Evolutionary conservation across 1,139 yeast genomes (phyloP), one percentile per base, ranked within the genome.

Genomic region (Saccharomyces hybrid): DNA sequence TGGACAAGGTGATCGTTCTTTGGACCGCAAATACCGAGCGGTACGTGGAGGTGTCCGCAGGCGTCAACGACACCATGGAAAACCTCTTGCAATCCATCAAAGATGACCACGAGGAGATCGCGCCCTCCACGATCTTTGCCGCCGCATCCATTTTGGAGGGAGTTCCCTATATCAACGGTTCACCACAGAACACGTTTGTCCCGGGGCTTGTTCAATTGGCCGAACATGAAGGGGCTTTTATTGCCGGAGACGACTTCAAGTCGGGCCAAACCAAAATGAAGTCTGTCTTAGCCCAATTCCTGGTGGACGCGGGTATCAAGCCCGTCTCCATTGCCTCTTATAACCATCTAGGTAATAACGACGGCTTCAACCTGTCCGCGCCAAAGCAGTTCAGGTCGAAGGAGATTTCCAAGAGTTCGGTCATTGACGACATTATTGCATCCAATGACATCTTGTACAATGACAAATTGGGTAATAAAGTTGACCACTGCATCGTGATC

Each of bases 21-120:
- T 91, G 98, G 98, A 89, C 97, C 55, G 98, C 98, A 58, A 91
- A 91, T 76, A 91, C 98, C 58, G 98, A 91, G 77, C 85, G 97
- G 72, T 90, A 87, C 71, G 83, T 95, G 52, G 93, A 87, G 46
- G 70, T 91, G 54, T 73, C 83, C 52, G 76, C 79, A 25, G 95
- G 95, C 59, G 90, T 91, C 62, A 89, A 91, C 70, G 97, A 91
- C 71, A 87, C 95, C 48, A 84, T 89, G 53, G 96, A 87, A 51
- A 87, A 88, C 73, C 75, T 91, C 70, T 65, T 91, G 64, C 75
- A 78, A 59, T 72, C 96, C 42, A 84, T 90, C 72, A 89, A 88
- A 75, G 73, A 71, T 49, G 88, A 87, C 66, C 96, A 91, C 70
- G 78, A 74, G 46, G 97, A 91, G 75, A 81, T 91, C 61, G 81